Evolutionary conservation across 2,329 filamentous ascomycete genomes (phyloP).

Genomic region (Diaporthe eres): DNA sequence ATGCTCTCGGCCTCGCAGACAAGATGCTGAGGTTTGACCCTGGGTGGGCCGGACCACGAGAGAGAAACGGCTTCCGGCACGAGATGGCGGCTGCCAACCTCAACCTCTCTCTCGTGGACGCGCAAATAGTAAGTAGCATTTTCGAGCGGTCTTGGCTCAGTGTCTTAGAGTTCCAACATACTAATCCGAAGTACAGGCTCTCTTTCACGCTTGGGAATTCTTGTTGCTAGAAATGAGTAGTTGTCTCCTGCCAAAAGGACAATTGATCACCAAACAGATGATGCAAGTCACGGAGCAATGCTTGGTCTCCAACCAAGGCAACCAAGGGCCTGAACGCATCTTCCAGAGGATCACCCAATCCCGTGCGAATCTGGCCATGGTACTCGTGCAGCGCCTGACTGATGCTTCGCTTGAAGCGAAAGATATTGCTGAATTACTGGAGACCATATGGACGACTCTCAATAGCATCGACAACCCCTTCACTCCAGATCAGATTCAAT

Average conservation of each 20-base stretch:
- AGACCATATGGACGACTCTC: conserved; percentile 66
- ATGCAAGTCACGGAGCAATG: conserved; percentile 83
- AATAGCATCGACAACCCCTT: conserved; percentile 69
- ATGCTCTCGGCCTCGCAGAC: conserved; percentile 82
- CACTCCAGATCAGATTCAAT: conserved; percentile 67
- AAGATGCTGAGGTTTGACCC: conserved; percentile 83
- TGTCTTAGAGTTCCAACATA: not conserved
- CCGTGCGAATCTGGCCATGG: conserved; percentile 84
- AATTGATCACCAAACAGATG: conserved; percentile 76
- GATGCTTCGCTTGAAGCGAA: conserved; percentile 65
- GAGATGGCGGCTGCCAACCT: conserved; percentile 91
- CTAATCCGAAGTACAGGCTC: conserved; percentile 62
- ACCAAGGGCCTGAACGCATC: conserved; percentile 82
- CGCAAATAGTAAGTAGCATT: conserved; percentile 78
- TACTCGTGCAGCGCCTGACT: conserved; percentile 84
- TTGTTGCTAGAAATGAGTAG: conserved; percentile 87
- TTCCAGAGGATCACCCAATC: conserved; percentile 83
- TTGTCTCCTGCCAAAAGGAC: conserved; percentile 64
- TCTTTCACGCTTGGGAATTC: conserved; percentile 92
- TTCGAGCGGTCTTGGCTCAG: not conserved
- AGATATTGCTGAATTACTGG: conserved; percentile 67
- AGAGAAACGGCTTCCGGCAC: conserved; percentile 78
- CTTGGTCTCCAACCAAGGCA: conserved; percentile 81
- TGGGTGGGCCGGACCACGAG: conserved; percentile 79
- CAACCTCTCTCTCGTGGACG: conserved; percentile 92